A percentile compares a stretch with the other conserved stretches of the same genome.
Evolutionary conservation across 169 alveolate species (phyloP).

Genomic region (Amoebophrya sp.): DNA sequence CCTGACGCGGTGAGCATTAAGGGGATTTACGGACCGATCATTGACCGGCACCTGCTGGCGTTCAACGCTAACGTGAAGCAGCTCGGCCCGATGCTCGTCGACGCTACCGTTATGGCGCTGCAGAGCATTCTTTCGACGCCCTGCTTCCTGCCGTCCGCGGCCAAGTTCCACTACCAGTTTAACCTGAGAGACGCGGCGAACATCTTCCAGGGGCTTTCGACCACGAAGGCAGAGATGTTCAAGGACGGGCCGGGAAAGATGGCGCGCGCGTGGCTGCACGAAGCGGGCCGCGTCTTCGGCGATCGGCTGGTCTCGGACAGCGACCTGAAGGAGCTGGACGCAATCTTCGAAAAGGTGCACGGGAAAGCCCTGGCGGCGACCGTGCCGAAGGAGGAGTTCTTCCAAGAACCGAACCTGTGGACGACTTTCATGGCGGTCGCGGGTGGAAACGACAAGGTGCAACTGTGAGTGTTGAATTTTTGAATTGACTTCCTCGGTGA

Average conservation of each 20-base stretch:
- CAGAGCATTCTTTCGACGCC: constrained; percentile 48
- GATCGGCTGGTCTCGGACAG: constrained; percentile 71
- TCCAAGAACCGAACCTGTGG: constrained; percentile 54
- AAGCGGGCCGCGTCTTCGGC: constrained; percentile 77
- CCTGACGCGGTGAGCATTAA: not conserved
- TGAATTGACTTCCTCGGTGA: too few relatives aligned
- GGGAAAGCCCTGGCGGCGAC: constrained; percentile 47
- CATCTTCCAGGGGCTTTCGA: constrained; percentile 72
- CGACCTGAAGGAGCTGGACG: constrained; percentile 60
- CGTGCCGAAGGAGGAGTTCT: constrained; percentile 47
- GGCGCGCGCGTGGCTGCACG: constrained; percentile 83
- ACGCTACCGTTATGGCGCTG: constrained; percentile 45
- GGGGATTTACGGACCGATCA: not conserved
- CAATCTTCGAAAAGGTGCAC: constrained; percentile 46
- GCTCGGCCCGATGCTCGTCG: too few relatives aligned
- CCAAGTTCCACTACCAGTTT: constrained; percentile 89
- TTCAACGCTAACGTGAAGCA: too few relatives aligned
- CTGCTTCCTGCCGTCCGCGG: constrained; percentile 79
- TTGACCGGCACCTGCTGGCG: too few relatives aligned
- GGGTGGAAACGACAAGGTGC: constrained; percentile 63
- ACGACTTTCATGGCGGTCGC: constrained; percentile 73
- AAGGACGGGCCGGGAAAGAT: constrained; percentile 66
- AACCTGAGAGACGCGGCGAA: constrained; percentile 79
- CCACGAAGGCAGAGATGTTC: constrained; percentile 60
- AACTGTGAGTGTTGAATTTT: too few relatives aligned